Base-by-base conservation (phyloP, 1,284 basidiomycete species). In the Leccinum pachyderme region DNA sequence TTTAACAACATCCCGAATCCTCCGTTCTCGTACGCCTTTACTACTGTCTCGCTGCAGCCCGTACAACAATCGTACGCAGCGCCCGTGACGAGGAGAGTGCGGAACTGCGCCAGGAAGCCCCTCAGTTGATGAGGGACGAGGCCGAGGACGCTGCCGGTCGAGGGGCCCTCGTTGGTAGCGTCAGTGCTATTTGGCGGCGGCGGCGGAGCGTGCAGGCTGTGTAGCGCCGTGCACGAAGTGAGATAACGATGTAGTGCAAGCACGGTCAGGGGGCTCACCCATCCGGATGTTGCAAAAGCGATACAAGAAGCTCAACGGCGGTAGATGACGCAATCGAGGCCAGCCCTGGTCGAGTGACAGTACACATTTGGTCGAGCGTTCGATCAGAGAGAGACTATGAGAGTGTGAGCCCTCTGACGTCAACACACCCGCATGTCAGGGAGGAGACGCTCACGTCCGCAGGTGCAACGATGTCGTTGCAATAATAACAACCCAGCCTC, bases 341-440 rank as follows among this genome's bases (percentile, higher is more conserved):
- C 0, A 98, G 79, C 0, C 96, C 96, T 0, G 97, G 96, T n/a
- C 97, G 78, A 0, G 96, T 98, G 12, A 99, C 97, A 0, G 97
- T 99, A 68, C 97, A 99, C 96, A 98, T 98, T 70, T 99, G 96
- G 70, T 99, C 97, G 27, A 99, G 81, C 1, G 95, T 98, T 33
- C 95, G 81, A 67, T 99, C 95, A 0, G 92, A 91, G 48, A 98
- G 77, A 0, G 93, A 95, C 95, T 97, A 25, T 12, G 7, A 44
- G 18, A 31, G 35, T 25, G 35, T 31, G 18, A 27, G 13, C 5
- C 6, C 11, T 39, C n/a, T 31, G 8, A 28, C 1, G 7, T 27
- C 3, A 5, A 8, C 7, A 7, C 18, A 39, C 27, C 8, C n/a
- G 5, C 5, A 44, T 31, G 12, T 15, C 5, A 24, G 2, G 11